phyloP scores from a whole-genome alignment of 1,284 basidiomycete species.

The Singerocomus inundabilis region DNA sequence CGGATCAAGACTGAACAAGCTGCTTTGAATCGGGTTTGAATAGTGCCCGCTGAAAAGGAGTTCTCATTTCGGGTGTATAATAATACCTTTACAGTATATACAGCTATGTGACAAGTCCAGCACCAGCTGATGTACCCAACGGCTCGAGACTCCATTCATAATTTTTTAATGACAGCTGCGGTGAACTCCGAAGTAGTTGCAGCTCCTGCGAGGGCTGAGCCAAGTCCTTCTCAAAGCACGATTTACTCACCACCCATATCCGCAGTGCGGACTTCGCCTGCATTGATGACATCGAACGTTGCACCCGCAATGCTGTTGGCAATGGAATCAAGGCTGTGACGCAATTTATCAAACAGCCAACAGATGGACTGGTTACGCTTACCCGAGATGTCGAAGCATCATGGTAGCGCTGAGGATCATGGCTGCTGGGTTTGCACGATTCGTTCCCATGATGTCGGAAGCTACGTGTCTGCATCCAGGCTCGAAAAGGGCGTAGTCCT shows the following conservation, averaged over 20 bases:
- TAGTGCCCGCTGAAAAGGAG: slow-evolving; percentile 17
- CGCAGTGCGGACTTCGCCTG: slow-evolving; percentile 87
- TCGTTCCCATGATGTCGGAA: slow-evolving; percentile 96
- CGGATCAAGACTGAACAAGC: slow-evolving; percentile 39
- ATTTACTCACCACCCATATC: slow-evolving; percentile 87
- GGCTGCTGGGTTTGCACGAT: slow-evolving; percentile 96
- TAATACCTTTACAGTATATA: slow-evolving; percentile 23
- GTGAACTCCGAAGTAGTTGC: slow-evolving; percentile 93
- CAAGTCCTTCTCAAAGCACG: neutral
- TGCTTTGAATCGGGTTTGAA: slow-evolving; percentile 8
- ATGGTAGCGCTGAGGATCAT: slow-evolving; percentile 98
- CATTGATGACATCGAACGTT: slow-evolving; percentile 91
- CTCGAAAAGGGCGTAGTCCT: slow-evolving; percentile 98
- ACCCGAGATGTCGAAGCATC: slow-evolving; percentile 98
- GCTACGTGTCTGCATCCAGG: slow-evolving; percentile 99
- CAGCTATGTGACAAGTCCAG: slow-evolving; percentile 27
- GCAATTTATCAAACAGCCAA: slow-evolving; percentile 7
- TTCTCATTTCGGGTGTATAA: slow-evolving; percentile 12
- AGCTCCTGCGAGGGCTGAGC: slow-evolving; percentile 51
- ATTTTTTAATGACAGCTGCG: slow-evolving; percentile 78
- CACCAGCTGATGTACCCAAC: neutral
- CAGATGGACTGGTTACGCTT: slow-evolving; percentile 20
- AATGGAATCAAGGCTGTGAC: slow-evolving; percentile 78
- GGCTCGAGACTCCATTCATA: slow-evolving; percentile 32
- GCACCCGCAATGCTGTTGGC: slow-evolving; percentile 94